Evolutionary conservation across 371 early-diverging fungal genomes (phyloP), one percentile per base, ranked within the genome.

Genomic region (Mucor indicus): DNA sequence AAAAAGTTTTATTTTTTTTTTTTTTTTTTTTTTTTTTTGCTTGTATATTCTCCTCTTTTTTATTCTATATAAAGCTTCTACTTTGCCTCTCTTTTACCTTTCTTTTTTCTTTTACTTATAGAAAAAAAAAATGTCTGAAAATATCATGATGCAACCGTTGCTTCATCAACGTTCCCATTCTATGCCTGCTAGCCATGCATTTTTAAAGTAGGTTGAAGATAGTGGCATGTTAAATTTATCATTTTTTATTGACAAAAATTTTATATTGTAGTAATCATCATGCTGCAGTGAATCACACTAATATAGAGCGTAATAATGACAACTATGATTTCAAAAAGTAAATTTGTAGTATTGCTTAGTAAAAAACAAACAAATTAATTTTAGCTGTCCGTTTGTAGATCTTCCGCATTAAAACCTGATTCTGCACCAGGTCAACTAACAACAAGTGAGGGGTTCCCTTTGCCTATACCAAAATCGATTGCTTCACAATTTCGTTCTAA

Each of bases 141-240:
- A 52, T 24, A 35, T 36, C 17, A 57, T 57, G 46, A 46, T 45
- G 20, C 19, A 30, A 38, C 46, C 44, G 21, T 33, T 44, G 20
- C 40, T 38, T 33, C 53, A 53, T 27, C 53, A 53, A 17, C 17
- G 53, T 32, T 53, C 53, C 8, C 53, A 53, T 39, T 53, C 53
- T n/a, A 36, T 45, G 35, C 53, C 53, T 39, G 40, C 45, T 29
- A 25, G 53, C 8, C 44, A 52, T 40, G 39, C 25, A 19, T 53
- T 45, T 38, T n/a, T 38, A 37, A 44, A 43, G 52, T 51, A 51
- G 44, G 13, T 16, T 32, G 29, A 13, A 10, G 12, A 22, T 44
- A n/a, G n/a, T n/a, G n/a, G 4, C 10, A 15, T 31, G 3, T 31
- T 33, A 31, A 15, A 21, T 2, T n/a, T 36, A 15, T 6, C 24